These are phyloP conservation scores for Medicago arabica DNA, from an alignment of 306 rosid species.

Conservation along the genomic window DNA sequence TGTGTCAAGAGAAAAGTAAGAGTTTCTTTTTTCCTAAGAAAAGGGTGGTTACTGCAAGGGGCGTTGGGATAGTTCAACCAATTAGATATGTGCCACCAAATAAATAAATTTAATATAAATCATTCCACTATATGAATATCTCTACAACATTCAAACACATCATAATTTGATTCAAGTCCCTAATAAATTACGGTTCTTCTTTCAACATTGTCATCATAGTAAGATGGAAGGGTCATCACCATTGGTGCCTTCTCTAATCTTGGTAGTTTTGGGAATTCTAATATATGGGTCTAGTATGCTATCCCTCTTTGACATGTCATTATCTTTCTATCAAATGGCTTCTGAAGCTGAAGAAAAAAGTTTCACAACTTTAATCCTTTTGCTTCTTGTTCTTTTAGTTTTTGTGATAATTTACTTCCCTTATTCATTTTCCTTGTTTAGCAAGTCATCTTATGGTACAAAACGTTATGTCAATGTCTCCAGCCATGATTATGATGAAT, in stretches of 20 bases:
- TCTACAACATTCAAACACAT: constrained; percentile 27
- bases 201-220: constrained; percentile 11
- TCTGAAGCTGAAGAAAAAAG: constrained; percentile 41
- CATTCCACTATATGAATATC: constrained; percentile 32
- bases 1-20: neutral
- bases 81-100: constrained; percentile 30
- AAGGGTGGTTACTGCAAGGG: constrained; percentile 9
- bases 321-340: constrained; percentile 39
- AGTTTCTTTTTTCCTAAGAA: neutral
- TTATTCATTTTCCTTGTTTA: constrained; percentile 38
- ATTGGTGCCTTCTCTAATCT: constrained; percentile 61
- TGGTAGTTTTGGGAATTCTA: constrained; percentile 57
- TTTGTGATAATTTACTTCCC: constrained; percentile 30
- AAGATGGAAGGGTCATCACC: constrained; percentile 84
- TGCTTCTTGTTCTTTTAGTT: constrained; percentile 44
- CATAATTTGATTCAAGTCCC: neutral
- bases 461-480: constrained; percentile 12
- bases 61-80: constrained; percentile 54
- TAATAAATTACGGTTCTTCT: constrained; percentile 20
- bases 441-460: constrained; percentile 25
- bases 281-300: constrained; percentile 53
- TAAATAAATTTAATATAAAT: constrained; percentile 8
- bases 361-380: constrained; percentile 16
- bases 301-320: constrained; percentile 46
- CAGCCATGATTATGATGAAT: constrained; percentile 43